Conservation (phyloP, 495 filamentous ascomycete genomes). For the Aspergillus egyptiacus region DNA sequence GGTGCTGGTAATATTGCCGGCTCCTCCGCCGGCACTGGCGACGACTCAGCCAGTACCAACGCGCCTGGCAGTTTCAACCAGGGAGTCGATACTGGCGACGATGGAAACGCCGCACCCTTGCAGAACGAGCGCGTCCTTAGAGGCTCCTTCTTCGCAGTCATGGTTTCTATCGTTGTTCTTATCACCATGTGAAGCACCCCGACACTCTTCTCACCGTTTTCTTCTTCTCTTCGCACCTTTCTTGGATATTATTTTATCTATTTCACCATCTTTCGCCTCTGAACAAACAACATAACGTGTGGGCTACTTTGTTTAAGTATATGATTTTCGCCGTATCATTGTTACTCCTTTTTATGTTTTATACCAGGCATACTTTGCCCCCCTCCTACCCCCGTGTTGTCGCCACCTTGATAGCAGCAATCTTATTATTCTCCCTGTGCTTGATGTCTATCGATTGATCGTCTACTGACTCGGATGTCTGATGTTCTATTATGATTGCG, state of each 20-base stretch:
- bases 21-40: conserved; percentile 15
- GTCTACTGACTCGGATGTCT: conserved; percentile 1
- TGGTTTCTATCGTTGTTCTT: conserved; percentile 50
- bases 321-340: conserved; percentile 7
- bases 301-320: neutral
- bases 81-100: conserved; percentile 13
- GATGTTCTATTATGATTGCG: conserved; percentile 8
- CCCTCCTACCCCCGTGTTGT: conserved; percentile 42
- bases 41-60: conserved; percentile 3
- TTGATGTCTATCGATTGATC: neutral
- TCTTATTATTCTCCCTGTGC: neutral
- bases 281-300: conserved; percentile 4
- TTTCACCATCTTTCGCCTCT: conserved; percentile 1
- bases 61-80: conserved; percentile 18
- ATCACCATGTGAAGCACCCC: conserved; percentile 52
- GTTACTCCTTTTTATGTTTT: conserved; percentile 13
- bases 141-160: conserved; percentile 51
- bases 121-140: conserved; percentile 42
- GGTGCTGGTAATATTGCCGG: conserved; percentile 28
- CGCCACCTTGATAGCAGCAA: neutral
- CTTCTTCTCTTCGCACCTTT: neutral
- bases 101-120: conserved; percentile 28
- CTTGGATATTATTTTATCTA: conserved; percentile 21
- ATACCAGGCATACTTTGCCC: conserved; percentile 21
- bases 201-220: conserved; percentile 14